Evolutionary conservation across 2,329 filamentous ascomycete genomes (phyloP).

Genomic region (Alternaria infectoria): DNA sequence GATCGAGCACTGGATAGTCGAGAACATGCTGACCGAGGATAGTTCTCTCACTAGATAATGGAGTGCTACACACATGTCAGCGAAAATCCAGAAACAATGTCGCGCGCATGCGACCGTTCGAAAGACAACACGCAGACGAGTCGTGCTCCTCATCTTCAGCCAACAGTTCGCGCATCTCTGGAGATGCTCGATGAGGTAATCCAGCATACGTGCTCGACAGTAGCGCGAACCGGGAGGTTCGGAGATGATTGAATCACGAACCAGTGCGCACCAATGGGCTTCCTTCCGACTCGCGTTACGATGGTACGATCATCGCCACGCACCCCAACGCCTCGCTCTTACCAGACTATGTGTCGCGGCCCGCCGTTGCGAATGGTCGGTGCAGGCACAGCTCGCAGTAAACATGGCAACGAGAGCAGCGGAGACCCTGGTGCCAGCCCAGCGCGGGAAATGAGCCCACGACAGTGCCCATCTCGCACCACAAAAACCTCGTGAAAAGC

Average conservation of each 20-base stretch:
- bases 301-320: constrained; percentile 3
- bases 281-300: constrained; percentile 5
- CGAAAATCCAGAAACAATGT: background rate
- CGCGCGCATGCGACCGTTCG: background rate
- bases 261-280: constrained; percentile 6
- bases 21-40: background rate
- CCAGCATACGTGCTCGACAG: background rate
- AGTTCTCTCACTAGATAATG: background rate
- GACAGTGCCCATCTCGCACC: background rate
- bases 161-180: background rate
- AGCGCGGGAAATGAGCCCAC: background rate
- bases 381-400: background rate
- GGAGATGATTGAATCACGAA: constrained; percentile 1
- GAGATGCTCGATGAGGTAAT: background rate
- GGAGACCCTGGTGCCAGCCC: constrained; percentile 1
- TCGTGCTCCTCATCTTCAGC: background rate
- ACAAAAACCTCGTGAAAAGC: constrained; percentile 1
- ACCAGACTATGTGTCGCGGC: background rate
- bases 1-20: background rate
- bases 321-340: constrained; percentile 7
- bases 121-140: background rate
- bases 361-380: constrained; percentile 8
- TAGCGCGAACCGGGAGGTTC: background rate
- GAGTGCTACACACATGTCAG: background rate
- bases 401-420: constrained; percentile 8